Percentiles rank a stretch among this genome's conserved stretches.
Evolutionary conservation across 495 filamentous ascomycete species (phyloP).

Genomic region (Annulohypoxylon bovei): DNA sequence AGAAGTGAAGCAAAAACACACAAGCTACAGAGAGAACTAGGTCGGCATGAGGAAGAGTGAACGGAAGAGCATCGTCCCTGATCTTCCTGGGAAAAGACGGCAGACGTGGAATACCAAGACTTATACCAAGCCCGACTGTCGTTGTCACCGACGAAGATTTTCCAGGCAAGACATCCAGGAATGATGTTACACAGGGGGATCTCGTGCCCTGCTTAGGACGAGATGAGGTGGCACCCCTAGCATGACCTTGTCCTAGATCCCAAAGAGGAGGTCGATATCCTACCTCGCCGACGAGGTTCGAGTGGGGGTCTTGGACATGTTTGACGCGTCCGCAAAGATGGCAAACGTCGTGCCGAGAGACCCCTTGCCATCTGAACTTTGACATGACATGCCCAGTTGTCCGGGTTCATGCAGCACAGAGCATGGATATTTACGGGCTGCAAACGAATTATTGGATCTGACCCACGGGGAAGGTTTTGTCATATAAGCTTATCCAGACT

Average conservation of each 20-base stretch:
- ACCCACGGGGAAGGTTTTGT: slow-evolving; percentile 18
- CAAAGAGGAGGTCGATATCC: slow-evolving; percentile 15
- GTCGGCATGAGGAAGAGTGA: slow-evolving; percentile 24
- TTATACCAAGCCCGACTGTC: slow-evolving; percentile 29
- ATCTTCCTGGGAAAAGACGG: slow-evolving; percentile 30
- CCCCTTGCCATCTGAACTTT: slow-evolving; percentile 38
- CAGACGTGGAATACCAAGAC: slow-evolving; percentile 38
- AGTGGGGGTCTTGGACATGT: slow-evolving; percentile 8
- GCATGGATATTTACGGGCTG: slow-evolving; percentile 3
- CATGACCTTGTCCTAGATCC: slow-evolving; percentile 16
- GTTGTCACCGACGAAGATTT: slow-evolving; percentile 16
- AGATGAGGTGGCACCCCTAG: slow-evolving; percentile 30
- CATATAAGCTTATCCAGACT: slow-evolving; percentile 36
- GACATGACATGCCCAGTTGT: slow-evolving; percentile 22
- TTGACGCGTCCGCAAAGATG: slow-evolving; percentile 4
- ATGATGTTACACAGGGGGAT: slow-evolving; percentile 33
- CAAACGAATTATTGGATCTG: slow-evolving; percentile 3
- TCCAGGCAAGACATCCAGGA: slow-evolving; percentile 10
- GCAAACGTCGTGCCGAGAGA: slow-evolving; percentile 18
- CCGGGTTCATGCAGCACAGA: slow-evolving; percentile 23
- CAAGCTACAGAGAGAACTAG: slow-evolving; percentile 19
- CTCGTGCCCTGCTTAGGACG: neutral
- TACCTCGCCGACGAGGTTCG: slow-evolving; percentile 19
- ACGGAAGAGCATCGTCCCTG: slow-evolving; percentile 30
- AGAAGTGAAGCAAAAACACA: slow-evolving; percentile 27